Evolutionary conservation across 192 early-diverging fungal genomes (phyloP), one percentile per base, ranked within the genome.

Genomic region (Backusella macrospora): DNA sequence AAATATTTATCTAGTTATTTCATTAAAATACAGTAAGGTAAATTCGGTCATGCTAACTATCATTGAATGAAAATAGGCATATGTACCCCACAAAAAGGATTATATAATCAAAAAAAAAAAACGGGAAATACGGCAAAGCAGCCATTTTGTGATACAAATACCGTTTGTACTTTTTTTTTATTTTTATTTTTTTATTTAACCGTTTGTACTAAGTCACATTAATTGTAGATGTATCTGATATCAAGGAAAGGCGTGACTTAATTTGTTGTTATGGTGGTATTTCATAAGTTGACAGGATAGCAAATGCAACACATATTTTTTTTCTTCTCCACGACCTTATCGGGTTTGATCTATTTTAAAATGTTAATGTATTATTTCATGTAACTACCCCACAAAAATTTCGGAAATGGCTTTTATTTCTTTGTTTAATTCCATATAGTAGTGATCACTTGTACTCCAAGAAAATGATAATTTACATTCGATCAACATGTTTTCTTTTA

Each of bases 81-180:
- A 34, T 34, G 5, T 8, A 10, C 8, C 16, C 18, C 18, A 8
- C 49, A 52, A n/a, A 52, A 52, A 52, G 9, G 8, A 52, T 52
- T 52, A 23, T 52, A n/a, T 52, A 52, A 52, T 52, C 49, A 52
- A 18, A 52, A 52, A 52, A 18, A 52, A 52, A 34, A 18, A n/a
- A 9, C 49, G 49, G 16, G 49, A 52, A 49, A 52, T 7, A 52
- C 49, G 49, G 49, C 18, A 52, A 10, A 52, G 6, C n/a, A 49
- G 18, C 7, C 18, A 18, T 34, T 52, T 52, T 52, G 49, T 52
- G 9, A 23, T 52, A 52, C 49, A 34, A 52, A 52, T 18, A 18
- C 49, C 18, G 18, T 49, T 21, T 49, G 18, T 18, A 49, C 48
- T 49, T n/a, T n/a, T n/a, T n/a, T n/a, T n/a, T n/a, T n/a, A n/a